Percentiles rank a stretch among this genome's conserved stretches.
phyloP scores from a whole-genome alignment of 352 stramenopile genomes.

The Phytophthora europaea region DNA sequence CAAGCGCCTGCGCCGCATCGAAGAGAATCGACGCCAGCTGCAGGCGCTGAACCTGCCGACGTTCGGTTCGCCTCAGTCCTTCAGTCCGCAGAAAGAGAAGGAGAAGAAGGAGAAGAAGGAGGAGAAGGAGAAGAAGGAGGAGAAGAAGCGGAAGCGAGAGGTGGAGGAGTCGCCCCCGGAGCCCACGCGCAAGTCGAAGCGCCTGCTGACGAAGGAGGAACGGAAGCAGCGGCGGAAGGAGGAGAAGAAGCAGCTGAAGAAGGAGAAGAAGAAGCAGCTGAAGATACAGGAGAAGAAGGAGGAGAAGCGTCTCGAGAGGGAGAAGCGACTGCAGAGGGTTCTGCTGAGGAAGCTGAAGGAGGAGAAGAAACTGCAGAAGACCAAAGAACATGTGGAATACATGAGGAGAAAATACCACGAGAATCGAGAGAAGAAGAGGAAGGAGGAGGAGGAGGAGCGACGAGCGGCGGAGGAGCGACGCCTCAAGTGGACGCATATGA shows the following conservation, averaged over 20 bases:
- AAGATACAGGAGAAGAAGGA: slow-evolving; percentile 10
- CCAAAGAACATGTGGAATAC: not conserved
- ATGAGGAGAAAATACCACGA: not conserved
- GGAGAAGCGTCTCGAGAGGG: not conserved
- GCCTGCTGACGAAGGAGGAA: slow-evolving; percentile 3
- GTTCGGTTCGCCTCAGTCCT: not conserved
- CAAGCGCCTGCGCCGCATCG: slow-evolving; percentile 68
- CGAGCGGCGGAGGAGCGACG: not conserved
- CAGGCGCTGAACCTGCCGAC: slow-evolving; percentile 45
- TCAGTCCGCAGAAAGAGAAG: not conserved
- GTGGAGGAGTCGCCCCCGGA: slow-evolving; percentile 9
- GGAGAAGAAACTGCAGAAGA: not conserved
- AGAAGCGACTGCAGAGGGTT: slow-evolving; percentile 15
- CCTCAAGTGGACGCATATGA: not conserved
- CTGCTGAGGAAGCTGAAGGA: not conserved
- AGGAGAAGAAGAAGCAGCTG: slow-evolving; percentile 10
- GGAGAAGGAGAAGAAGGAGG: not conserved
- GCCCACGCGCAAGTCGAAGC: slow-evolving; percentile 24
- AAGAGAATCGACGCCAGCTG: slow-evolving; percentile 59
- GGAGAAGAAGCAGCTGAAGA: slow-evolving; percentile 7
- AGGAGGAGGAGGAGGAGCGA: not conserved
- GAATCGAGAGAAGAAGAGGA: not conserved
- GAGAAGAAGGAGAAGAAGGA: not conserved
- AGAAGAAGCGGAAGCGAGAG: slow-evolving; percentile 23
- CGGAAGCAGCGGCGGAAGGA: slow-evolving; percentile 1